Evolutionary conservation across 495 filamentous ascomycete species (phyloP).

Genomic region (Hyphodiscus hymeniophilus): DNA sequence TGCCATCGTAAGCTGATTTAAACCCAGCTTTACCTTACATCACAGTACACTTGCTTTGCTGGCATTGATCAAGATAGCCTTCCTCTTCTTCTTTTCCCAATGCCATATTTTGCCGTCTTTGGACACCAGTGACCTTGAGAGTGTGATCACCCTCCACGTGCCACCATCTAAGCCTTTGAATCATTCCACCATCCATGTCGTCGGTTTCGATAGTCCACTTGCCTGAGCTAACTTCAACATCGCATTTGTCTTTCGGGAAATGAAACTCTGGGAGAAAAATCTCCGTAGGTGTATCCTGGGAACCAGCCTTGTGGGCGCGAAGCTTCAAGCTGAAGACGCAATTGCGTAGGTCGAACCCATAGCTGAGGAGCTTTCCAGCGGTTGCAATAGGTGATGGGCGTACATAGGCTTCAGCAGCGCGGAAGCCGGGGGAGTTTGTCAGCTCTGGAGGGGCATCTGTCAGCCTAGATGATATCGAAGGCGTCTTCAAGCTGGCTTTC

Average conservation of each 20-base stretch:
- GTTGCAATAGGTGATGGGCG: conserved; percentile 75
- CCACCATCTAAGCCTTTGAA: conserved; percentile 83
- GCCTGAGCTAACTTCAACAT: conserved; percentile 69
- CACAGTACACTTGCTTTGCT: conserved; percentile 39
- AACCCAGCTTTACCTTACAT: conserved; percentile 34
- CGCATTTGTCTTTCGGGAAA: conserved; percentile 66
- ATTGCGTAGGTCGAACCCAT: conserved; percentile 71
- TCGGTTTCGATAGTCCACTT: conserved; percentile 79
- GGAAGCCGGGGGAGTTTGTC: conserved; percentile 58
- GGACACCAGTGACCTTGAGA: conserved; percentile 67
- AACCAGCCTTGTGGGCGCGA: conserved; percentile 39
- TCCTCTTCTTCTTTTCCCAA: conserved; percentile 39
- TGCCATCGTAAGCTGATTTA: neutral
- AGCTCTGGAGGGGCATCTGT: conserved; percentile 44
- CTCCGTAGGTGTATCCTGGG: conserved; percentile 62
- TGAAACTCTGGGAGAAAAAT: conserved; percentile 90
- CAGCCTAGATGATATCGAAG: conserved; percentile 56
- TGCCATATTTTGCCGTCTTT: conserved; percentile 29
- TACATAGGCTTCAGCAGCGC: conserved; percentile 87
- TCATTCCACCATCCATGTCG: conserved; percentile 49
- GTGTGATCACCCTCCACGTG: conserved; percentile 77
- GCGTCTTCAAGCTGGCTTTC: conserved; percentile 59
- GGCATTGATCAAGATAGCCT: conserved; percentile 40
- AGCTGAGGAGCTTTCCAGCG: conserved; percentile 55
- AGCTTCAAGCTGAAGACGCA: conserved; percentile 66